phyloP scores from a whole-genome alignment of 2,329 filamentous ascomycete genomes.

The Chaetomium sp. region DNA sequence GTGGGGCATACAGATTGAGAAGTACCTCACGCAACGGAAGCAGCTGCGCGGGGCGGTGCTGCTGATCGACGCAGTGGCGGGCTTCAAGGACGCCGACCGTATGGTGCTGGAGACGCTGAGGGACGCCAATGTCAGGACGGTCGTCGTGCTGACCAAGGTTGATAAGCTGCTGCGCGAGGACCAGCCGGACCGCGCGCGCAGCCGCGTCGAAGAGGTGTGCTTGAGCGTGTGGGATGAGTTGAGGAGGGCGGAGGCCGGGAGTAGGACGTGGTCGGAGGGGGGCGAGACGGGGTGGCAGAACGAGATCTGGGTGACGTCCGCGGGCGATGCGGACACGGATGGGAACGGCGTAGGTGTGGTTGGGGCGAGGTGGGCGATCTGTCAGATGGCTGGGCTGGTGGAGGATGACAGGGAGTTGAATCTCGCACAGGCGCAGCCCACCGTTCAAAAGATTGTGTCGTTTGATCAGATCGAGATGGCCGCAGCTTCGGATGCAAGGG shows the following conservation, averaged over 20 bases:
- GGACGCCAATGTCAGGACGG: constrained; percentile 48
- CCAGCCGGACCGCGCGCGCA: constrained; percentile 19
- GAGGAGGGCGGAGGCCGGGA: constrained; percentile 32
- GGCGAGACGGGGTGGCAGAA: constrained; percentile 39
- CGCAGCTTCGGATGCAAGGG: constrained; percentile 4
- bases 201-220: constrained; percentile 34
- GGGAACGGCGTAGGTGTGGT: constrained; percentile 40
- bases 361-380: constrained; percentile 41
- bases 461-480: constrained; percentile 41
- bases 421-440: constrained; percentile 1
- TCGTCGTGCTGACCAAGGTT: constrained; percentile 59
- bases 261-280: constrained; percentile 32
- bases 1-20: constrained; percentile 57
- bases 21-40: constrained; percentile 52
- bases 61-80: constrained; percentile 56
- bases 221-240: constrained; percentile 39
- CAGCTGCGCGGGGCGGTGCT: constrained; percentile 56
- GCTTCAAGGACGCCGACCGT: constrained; percentile 51
- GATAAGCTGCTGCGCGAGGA: constrained; percentile 48
- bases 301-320: constrained; percentile 41
- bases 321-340: constrained; percentile 38
- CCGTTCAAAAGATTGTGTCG: constrained; percentile 36
- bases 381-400: constrained; percentile 40
- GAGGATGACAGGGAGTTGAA: constrained; percentile 29
- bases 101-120: constrained; percentile 52